Conservation (phyloP, 2,329 filamentous ascomycete genomes). For the Aspergillus cejpii region DNA sequence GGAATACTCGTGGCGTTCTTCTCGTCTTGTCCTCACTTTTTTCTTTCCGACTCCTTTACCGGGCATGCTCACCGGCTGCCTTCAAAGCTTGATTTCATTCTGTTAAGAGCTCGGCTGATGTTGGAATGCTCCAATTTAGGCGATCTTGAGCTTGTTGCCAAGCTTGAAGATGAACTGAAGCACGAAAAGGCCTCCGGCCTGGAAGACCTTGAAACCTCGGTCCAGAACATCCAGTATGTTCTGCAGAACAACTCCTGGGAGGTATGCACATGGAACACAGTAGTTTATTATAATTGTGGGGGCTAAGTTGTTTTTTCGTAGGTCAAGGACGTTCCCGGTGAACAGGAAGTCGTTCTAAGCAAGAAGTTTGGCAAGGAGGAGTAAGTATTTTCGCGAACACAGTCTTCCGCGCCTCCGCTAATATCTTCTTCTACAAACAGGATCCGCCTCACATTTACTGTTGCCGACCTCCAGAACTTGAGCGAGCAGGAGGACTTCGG, state of each 20-base stretch:
- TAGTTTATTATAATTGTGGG: neutral
- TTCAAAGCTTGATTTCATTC: neutral
- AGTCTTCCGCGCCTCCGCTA: neutral
- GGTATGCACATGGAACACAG: conserved; percentile 40
- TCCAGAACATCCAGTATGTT: conserved; percentile 89
- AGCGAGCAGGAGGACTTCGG: conserved; percentile 54
- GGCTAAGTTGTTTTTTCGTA: conserved; percentile 19
- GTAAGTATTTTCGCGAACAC: conserved; percentile 46
- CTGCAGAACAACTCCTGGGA: conserved; percentile 78
- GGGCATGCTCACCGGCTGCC: neutral
- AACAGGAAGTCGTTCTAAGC: conserved; percentile 80
- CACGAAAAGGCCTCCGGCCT: conserved; percentile 77
- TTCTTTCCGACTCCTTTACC: neutral
- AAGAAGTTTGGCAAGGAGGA: conserved; percentile 82
- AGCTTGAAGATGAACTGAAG: conserved; percentile 75
- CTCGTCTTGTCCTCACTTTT: neutral
- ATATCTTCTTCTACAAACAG: conserved; percentile 33
- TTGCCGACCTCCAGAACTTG: conserved; percentile 69
- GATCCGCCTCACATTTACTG: conserved; percentile 76
- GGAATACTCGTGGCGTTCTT: neutral
- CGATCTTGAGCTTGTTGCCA: conserved; percentile 74
- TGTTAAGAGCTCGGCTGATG: neutral
- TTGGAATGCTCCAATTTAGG: conserved; percentile 33
- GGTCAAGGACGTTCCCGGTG: conserved; percentile 68
- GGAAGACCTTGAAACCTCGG: conserved; percentile 64